phyloP scores from a whole-genome alignment of 2,329 filamentous ascomycete species.

The Magnaporthiopsis rhizophila region DNA sequence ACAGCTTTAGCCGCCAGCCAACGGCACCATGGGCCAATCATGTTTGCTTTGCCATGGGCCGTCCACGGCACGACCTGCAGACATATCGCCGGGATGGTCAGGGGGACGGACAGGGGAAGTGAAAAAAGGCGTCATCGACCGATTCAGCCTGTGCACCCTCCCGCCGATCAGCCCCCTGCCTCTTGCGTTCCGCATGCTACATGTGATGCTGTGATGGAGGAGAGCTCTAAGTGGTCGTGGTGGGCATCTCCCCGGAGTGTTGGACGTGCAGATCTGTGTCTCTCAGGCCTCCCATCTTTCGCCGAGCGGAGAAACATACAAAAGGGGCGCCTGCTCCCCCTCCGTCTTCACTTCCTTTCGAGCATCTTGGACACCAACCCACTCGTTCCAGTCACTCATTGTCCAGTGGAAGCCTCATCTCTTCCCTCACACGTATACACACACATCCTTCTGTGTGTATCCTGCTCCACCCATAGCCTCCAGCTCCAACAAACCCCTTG shows the following conservation, averaged over 20 bases:
- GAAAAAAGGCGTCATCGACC: neutral
- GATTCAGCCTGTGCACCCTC: neutral
- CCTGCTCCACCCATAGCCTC: too few species aligned
- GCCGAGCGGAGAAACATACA: constrained; percentile 2
- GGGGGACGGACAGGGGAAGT: neutral
- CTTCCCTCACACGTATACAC: neutral
- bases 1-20: neutral
- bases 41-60: neutral
- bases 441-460: neutral
- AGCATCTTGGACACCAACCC: constrained; percentile 12
- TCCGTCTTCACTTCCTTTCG: neutral
- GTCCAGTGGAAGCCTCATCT: constrained; percentile 1
- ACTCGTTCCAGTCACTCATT: constrained; percentile 17
- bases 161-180: neutral
- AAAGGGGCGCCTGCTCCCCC: constrained; percentile 3
- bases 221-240: too few species aligned
- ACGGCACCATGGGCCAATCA: neutral
- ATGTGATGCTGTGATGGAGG: neutral
- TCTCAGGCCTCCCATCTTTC: neutral
- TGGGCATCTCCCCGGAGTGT: neutral
- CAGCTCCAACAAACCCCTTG: too few species aligned
- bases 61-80: neutral
- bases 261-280: neutral
- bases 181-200: neutral
- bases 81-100: neutral